Evolutionary conservation across 495 filamentous ascomycete species (phyloP).

Genomic region (Podospora pseudoanserina): DNA sequence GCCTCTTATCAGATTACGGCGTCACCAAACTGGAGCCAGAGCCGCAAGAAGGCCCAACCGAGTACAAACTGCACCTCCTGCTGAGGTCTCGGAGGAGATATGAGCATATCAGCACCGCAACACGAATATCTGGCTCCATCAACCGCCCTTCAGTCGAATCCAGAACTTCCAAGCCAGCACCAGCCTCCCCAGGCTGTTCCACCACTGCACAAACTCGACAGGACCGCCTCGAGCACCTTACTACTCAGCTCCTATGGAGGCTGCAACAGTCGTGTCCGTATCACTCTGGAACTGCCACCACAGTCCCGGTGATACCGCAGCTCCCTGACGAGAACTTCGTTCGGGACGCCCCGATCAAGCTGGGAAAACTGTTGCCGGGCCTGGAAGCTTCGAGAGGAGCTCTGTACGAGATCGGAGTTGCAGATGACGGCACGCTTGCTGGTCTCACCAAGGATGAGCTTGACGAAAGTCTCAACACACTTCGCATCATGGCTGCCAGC

Average conservation of each 20-base stretch:
- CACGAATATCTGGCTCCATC: conserved; percentile 48
- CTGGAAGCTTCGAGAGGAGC: conserved; percentile 91
- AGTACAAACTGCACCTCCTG: conserved; percentile 95
- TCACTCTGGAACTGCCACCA: conserved; percentile 67
- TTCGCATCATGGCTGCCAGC: conserved; percentile 86
- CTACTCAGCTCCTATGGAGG: conserved; percentile 92
- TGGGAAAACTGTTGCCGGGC: conserved; percentile 66
- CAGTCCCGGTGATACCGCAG: conserved; percentile 65
- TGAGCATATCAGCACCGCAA: conserved; percentile 50
- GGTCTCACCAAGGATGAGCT: conserved; percentile 89
- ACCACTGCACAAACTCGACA: conserved; percentile 62
- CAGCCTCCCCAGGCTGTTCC: conserved; percentile 20
- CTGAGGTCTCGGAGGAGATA: conserved; percentile 74
- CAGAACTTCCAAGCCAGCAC: conserved; percentile 44
- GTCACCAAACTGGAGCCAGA: conserved; percentile 81
- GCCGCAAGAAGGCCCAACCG: conserved; percentile 88
- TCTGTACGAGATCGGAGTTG: conserved; percentile 92
- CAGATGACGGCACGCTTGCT: conserved; percentile 88
- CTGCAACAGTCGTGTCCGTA: conserved; percentile 92
- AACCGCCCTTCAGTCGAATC: conserved; percentile 59
- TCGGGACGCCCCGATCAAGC: conserved; percentile 53
- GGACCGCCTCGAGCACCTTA: conserved; percentile 81
- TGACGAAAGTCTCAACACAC: conserved; percentile 78
- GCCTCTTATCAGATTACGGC: conserved; percentile 63
- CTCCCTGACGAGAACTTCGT: conserved; percentile 60